Conservation (phyloP, 495 filamentous ascomycete genomes). For the Glutinoglossum americanum region DNA sequence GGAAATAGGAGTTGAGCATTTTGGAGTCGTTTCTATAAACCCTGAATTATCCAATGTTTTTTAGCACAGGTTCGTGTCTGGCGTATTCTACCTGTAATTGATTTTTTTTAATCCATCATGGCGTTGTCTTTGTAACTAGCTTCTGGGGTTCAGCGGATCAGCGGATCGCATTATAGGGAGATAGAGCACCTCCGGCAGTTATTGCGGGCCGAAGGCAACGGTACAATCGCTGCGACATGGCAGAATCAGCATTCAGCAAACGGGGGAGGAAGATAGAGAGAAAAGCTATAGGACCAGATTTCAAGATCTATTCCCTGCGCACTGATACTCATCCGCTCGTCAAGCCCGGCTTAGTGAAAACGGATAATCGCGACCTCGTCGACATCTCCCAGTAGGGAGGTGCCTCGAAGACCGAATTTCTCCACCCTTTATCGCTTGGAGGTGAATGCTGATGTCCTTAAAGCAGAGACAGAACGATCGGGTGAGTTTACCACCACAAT, state of each 20-base stretch:
- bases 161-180: too few species aligned
- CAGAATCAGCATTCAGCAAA: too few species aligned
- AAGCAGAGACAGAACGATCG: background rate
- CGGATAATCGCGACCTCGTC: too few species aligned
- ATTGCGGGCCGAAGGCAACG: background rate
- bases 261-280: too few species aligned
- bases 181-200: background rate
- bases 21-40: background rate
- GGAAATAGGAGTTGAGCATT: background rate
- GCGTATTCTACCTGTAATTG: background rate
- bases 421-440: background rate
- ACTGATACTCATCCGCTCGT: too few species aligned
- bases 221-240: too few species aligned
- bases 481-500: background rate
- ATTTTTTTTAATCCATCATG: background rate
- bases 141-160: too few species aligned
- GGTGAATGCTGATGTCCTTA: background rate
- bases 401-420: too few species aligned
- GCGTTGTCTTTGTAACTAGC: background rate
- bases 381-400: too few species aligned
- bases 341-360: too few species aligned
- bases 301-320: too few species aligned
- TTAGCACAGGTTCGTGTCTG: background rate
- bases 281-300: too few species aligned
- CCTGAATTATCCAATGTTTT: background rate